Conservation (phyloP, 2,329 filamentous ascomycete species). For the Calonectria pauciramosa region DNA sequence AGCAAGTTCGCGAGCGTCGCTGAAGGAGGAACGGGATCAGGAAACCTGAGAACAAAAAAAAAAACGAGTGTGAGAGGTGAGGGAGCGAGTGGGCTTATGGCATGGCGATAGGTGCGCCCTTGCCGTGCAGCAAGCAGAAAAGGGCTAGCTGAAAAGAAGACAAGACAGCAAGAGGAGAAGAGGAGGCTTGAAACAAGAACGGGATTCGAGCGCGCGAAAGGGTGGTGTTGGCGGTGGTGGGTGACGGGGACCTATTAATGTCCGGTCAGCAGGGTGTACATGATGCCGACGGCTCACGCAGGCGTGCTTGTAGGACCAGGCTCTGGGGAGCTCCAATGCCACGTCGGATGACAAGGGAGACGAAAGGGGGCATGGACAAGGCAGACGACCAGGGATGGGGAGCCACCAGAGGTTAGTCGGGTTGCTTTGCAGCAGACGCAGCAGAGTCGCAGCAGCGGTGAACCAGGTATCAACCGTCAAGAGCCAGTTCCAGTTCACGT, state of each 20-base stretch:
- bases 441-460: constrained; percentile 38
- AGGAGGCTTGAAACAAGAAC: constrained; percentile 47
- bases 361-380: constrained; percentile 34
- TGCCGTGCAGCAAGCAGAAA: constrained; percentile 36
- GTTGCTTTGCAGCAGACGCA: constrained; percentile 35
- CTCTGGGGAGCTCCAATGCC: constrained; percentile 44
- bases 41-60: constrained; percentile 22
- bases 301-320: constrained; percentile 42
- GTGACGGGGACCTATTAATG: constrained; percentile 47
- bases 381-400: constrained; percentile 37
- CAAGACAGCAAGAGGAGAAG: constrained; percentile 24
- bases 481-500: constrained; percentile 29
- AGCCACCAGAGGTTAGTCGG: constrained; percentile 33
- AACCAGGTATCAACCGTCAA: constrained; percentile 27
- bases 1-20: constrained; percentile 29
- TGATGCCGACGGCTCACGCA: constrained; percentile 42
- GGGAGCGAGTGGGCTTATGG: constrained; percentile 39
- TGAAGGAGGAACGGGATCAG: constrained; percentile 20
- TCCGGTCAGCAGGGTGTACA: constrained; percentile 42
- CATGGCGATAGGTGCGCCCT: constrained; percentile 44
- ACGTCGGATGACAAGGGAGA: constrained; percentile 46
- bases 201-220: constrained; percentile 38
- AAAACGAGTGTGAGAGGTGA: constrained; percentile 42
- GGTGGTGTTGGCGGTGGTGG: constrained; percentile 30
- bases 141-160: constrained; percentile 36